Evolutionary conservation across 2,329 filamentous ascomycete genomes (phyloP), one percentile per base, ranked within the genome.

Genomic region (Pseudocercospora cruenta): DNA sequence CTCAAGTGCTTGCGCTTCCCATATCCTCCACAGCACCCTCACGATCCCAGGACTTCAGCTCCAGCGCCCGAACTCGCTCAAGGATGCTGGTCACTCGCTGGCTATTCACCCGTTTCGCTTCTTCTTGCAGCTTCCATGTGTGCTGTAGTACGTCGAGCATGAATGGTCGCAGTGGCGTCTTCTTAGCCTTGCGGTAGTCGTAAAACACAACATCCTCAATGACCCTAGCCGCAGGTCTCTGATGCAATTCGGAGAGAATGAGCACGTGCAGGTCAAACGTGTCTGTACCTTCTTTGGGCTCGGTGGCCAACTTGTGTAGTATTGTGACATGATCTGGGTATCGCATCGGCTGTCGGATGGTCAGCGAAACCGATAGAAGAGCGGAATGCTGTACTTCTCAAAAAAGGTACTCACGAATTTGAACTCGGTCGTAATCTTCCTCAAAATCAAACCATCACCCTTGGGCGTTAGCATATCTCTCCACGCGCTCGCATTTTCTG

Each of bases 291-390:
- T 76, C 76, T 58, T 79, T 77, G 2, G 88, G 90, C 64, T 83
- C 78, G 24, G 79, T 77, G 2, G 84, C 80, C 12, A 97, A 85
- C 76, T 90, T 94, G 80, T 97, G 93, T 73, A 94, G 90, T 21
- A 95, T 92, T 0, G 91, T 93, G 68, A 96, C 87, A 58, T 86
- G 86, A 78, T 97, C 93, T 0, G 93, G 93, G 78, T 87, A 96
- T 36, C 85, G 90, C 87, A 97, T 90, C 16, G 93, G 92, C 91
- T 93, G 70, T 55, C 24, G 55, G 39, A 43, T 43, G 51, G 62
- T 69, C 62, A 67, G 63, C 39, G 54, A 45, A 68, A 21, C 31
- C 31, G 79, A 90, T n/a, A 16, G 22, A 19, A 31, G 16, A 63
- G 36, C 9, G 7, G 58, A n/a, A n/a, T 43, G 39, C 5, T 43